Evolutionary conservation across 2,329 filamentous ascomycete genomes (phyloP), one percentile per base, ranked within the genome.

Genomic region (Tolypocladium pustulatum): DNA sequence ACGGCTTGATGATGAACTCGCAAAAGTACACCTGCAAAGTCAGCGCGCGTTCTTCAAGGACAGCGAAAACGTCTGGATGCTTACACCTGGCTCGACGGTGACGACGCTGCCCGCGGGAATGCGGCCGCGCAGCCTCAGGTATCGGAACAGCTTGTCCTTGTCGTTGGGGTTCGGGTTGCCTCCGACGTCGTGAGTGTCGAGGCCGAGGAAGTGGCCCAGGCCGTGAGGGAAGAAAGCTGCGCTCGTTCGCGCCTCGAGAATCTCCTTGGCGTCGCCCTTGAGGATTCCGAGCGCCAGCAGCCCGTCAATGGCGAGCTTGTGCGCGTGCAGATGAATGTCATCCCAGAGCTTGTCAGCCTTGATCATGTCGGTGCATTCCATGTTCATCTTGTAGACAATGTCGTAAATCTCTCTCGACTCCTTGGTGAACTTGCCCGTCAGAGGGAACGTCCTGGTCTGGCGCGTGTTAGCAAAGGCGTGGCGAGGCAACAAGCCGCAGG

Each of bases 141-240:
- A 97, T 57, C 85, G 81, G 75, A 97, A 97, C 81, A 97, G 84
- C 40, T 83, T 78, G 70, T 99, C 92, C 60, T 81, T 77, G 69
- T 99, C 94, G 10, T 78, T 78, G 66, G 89, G 90, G 72, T 92
- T 88, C 40, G 89, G 79, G 70, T 91, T 86, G 27, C 89, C 90
- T 61, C 88, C 89, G 0, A 86, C 89, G 68, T 97, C 92, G 71
- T 97, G 92, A 2, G 91, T 95, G 70, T 97, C 92, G 81, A 97
- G 87, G 62, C 92, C 92, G 12, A 97, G 78, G 70, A 96, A 93
- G 73, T 97, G 92, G 0, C 92, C 92, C 1, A 97, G 76, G 0
- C 92, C 92, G 70, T 97, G 92, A 1, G 92, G 92, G 68, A 96
- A 90, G 77, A 97, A 97, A 1, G 91, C 92, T 30, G 88, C 85